phyloP scores from a whole-genome alignment of 2,329 filamentous ascomycete genomes.

The Harringtonia aguacate region DNA sequence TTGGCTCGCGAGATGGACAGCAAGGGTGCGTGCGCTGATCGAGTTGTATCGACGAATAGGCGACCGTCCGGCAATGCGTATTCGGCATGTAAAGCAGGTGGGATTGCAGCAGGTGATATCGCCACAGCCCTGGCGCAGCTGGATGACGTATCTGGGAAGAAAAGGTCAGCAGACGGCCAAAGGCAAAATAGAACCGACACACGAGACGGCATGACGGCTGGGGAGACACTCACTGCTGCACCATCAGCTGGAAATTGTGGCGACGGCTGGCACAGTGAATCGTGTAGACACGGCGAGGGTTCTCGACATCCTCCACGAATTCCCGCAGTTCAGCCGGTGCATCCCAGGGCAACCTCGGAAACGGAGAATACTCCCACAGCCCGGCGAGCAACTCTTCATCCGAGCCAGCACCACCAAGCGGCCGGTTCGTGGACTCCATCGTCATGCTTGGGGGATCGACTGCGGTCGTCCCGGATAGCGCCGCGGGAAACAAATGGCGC shows the following conservation, averaged over 20 bases:
- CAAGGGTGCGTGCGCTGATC: constrained; percentile 71
- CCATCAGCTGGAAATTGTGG: constrained; percentile 53
- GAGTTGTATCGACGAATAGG: constrained; percentile 71
- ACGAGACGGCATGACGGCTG: no score
- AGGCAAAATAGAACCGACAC: no score
- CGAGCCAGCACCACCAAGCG: background rate
- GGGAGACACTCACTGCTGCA: constrained; percentile 43
- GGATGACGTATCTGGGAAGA: constrained; percentile 57
- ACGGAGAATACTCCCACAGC: constrained; percentile 51
- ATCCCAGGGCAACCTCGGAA: constrained; percentile 47
- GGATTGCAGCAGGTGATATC: constrained; percentile 57
- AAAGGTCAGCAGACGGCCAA: constrained; percentile 10
- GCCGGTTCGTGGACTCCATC: constrained; percentile 27
- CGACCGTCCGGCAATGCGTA: constrained; percentile 51
- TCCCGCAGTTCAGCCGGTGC: constrained; percentile 47
- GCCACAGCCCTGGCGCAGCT: constrained; percentile 74
- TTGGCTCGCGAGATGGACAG: constrained; percentile 69
- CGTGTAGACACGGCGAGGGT: constrained; percentile 49
- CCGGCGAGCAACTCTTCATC: constrained; percentile 42
- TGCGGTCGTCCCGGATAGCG: background rate
- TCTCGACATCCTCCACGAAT: constrained; percentile 46
- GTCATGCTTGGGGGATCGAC: constrained; percentile 25
- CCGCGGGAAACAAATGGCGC: background rate
- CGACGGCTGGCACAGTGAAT: constrained; percentile 50
- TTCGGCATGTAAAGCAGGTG: constrained; percentile 73